Evolutionary conservation across 257 asterid genomes (phyloP).

Genomic region (Solanum ossicruentum): DNA sequence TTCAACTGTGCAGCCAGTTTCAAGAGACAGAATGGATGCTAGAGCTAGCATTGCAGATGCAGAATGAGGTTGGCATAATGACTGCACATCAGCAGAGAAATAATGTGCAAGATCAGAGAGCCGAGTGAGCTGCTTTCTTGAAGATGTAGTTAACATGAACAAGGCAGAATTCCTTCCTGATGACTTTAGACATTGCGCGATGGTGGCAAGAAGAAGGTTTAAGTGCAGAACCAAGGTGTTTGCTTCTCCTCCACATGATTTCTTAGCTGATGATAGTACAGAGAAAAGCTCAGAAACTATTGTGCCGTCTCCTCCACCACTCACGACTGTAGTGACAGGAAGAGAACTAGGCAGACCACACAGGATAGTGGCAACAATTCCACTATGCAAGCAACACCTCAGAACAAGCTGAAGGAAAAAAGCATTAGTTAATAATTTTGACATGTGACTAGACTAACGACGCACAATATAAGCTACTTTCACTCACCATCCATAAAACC

Average conservation of each 20-base stretch:
- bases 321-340: slow-evolving; percentile 74
- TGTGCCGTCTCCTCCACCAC: slow-evolving; percentile 97
- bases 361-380: slow-evolving; percentile 47
- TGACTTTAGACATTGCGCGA: slow-evolving; percentile 63
- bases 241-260: slow-evolving; percentile 43
- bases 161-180: slow-evolving; percentile 84
- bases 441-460: background rate
- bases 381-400: slow-evolving; percentile 56
- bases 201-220: slow-evolving; percentile 64
- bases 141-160: slow-evolving; percentile 81
- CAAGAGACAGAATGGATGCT: slow-evolving; percentile 82
- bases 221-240: slow-evolving; percentile 67
- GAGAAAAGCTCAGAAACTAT: slow-evolving; percentile 82
- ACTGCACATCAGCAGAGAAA: slow-evolving; percentile 70
- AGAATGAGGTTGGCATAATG: slow-evolving; percentile 64
- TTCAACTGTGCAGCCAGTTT: slow-evolving; percentile 52
- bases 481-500: background rate
- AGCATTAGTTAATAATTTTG: background rate
- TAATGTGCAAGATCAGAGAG: slow-evolving; percentile 78
- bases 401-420: slow-evolving; percentile 19
- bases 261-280: slow-evolving; percentile 60
- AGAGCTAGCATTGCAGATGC: slow-evolving; percentile 95
- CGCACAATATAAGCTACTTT: background rate
- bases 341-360: slow-evolving; percentile 90
- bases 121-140: slow-evolving; percentile 73